These are phyloP conservation scores for Helianthus annuus DNA, from an alignment of 129 eudicot species.

Conservation along the genomic window DNA sequence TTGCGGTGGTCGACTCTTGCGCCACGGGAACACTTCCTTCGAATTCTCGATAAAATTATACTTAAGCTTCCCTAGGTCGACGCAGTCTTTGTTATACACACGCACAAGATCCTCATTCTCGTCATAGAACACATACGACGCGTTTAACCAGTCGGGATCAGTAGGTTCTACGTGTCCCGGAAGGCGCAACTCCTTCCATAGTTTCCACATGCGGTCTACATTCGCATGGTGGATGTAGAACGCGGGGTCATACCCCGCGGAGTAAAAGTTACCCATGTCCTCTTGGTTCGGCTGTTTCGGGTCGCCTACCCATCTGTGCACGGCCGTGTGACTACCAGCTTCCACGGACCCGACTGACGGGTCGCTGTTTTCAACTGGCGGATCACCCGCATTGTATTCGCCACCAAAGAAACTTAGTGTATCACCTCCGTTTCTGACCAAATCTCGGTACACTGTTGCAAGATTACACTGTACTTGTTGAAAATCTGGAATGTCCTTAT, in stretches of 20 bases:
- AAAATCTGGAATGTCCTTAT: background rate
- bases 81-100: slow-evolving; percentile 17
- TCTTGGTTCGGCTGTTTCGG: background rate
- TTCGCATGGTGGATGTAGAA: slow-evolving; percentile 12
- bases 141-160: background rate
- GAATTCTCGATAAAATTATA: background rate
- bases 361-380: background rate
- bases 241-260: slow-evolving; percentile 11
- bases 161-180: slow-evolving; percentile 10
- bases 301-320: slow-evolving; percentile 11
- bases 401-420: slow-evolving; percentile 15
- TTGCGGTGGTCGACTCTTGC: slow-evolving; percentile 3
- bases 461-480: background rate
- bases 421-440: slow-evolving; percentile 1
- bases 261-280: slow-evolving; percentile 23
- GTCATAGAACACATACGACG: slow-evolving; percentile 11
- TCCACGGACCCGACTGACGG: slow-evolving; percentile 7
- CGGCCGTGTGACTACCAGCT: slow-evolving; percentile 1
- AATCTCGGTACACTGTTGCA: slow-evolving; percentile 1
- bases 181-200: slow-evolving; percentile 4
- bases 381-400: background rate
- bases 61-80: background rate
- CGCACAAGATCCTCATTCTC: slow-evolving; percentile 23
- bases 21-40: slow-evolving; percentile 2
- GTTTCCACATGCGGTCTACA: slow-evolving; percentile 12